Evolutionary conservation across 768 basidiomycete genomes (phyloP), one percentile per base, ranked within the genome.

Genomic region (Infundibulicybe gibba): DNA sequence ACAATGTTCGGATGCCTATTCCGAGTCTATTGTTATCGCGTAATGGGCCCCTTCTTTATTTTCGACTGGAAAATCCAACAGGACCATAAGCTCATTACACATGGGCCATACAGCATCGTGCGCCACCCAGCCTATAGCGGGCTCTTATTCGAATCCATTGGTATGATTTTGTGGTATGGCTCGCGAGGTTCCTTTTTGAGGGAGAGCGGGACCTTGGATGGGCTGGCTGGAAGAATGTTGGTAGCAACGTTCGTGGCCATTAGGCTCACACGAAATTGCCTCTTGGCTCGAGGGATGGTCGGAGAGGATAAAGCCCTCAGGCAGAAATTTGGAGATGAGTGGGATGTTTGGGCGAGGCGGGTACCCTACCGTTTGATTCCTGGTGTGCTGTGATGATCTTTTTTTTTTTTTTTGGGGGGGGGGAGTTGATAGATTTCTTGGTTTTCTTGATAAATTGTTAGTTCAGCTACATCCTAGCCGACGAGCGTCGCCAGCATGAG

Each of bases 311-410:
- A 51, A 25, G 51, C 61, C 25, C 21, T 69, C 45, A 51, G 47
- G 31, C 40, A 46, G 10, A 44, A 59, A 35, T 70, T 69, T 44
- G 66, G 66, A 15, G 47, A 57, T 21, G 64, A 63, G 25, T 70
- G 68, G 67, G 57, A 61, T 9, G 44, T 40, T 5, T 68, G 61
- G 59, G 61, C 57, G 9, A 41, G 30, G 6, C 41, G 30, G 15
- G 66, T 67, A 6, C 53, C 53, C 21, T 66, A 55, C 30, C 49
- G 51, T 9, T 47, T 69, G 31, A 42, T 69, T 25, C 68, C 68
- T 4, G 52, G 56, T n/a, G 45, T 67, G 25, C 25, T 25, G 25
- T 25, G 25, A 25, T 8, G 25, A 8, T 8, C 25, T 25, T 8
- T 8, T 8, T 25, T 25, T 4, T 25, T 25, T 8, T 8, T 8